A percentile compares a stretch with the other conserved stretches of the same genome.
Conservation (phyloP, 129 eudicot genomes). For the Tagetes erecta region DNA sequence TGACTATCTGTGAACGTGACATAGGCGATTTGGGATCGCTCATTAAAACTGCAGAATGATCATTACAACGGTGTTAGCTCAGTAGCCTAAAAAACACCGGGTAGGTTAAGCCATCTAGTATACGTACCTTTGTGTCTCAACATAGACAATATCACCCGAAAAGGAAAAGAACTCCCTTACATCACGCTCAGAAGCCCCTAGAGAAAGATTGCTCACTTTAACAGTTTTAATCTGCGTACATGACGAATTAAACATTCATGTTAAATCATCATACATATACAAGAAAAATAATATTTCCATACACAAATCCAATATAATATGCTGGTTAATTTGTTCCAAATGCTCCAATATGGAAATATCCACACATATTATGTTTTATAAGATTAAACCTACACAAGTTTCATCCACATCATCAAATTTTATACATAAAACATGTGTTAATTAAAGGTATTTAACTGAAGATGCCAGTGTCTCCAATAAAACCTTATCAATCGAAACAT, state of each 20-base stretch:
- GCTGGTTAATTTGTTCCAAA: neutral
- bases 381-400: neutral
- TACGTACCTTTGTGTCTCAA: constrained; percentile 79
- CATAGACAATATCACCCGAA: constrained; percentile 87
- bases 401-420: neutral
- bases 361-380: neutral
- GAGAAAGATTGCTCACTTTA: constrained; percentile 89
- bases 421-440: constrained; percentile 4
- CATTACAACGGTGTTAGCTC: constrained; percentile 6
- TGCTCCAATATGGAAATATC: neutral
- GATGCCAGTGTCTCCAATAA: neutral
- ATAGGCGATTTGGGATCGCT: constrained; percentile 72
- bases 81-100: neutral
- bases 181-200: constrained; percentile 82
- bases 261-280: neutral
- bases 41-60: constrained; percentile 55
- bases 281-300: constrained; percentile 4
- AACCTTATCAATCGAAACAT: neutral
- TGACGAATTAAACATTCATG: neutral
- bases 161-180: constrained; percentile 94
- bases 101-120: neutral
- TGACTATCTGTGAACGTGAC: constrained; percentile 90
- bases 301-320: constrained; percentile 2
- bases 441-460: neutral
- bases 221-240: constrained; percentile 64